Conservation (phyloP, 768 basidiomycete species). For the Hygrophoropsis aurantiaca region DNA sequence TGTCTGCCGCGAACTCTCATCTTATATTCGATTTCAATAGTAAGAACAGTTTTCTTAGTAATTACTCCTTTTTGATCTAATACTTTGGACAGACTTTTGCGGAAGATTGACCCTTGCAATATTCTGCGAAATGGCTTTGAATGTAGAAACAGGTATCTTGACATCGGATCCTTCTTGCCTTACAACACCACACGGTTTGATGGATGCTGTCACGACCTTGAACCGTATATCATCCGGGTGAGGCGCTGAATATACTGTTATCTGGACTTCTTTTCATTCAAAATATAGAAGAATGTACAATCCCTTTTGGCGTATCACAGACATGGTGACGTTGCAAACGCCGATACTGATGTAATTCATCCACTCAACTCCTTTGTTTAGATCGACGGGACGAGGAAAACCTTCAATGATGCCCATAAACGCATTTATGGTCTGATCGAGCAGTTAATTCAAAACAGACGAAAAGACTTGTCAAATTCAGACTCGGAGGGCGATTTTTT, state of each 20-base stretch:
- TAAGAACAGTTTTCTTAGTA: not conserved
- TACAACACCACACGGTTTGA: constrained; percentile 4
- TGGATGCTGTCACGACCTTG: constrained; percentile 6
- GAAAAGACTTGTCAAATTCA: not conserved
- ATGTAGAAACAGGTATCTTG: not conserved
- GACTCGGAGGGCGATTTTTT: not conserved
- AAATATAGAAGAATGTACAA: not conserved
- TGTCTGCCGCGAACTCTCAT: not conserved
- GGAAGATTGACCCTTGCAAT: not conserved
- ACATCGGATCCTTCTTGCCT: constrained; percentile 6
- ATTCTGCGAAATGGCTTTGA: not conserved
- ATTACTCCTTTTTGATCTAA: not conserved
- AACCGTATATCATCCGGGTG: not conserved
- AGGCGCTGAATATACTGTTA: not conserved
- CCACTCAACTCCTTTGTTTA: not conserved
- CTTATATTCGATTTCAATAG: not conserved
- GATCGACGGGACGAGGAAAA: not conserved
- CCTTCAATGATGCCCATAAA: not conserved
- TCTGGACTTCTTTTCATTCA: not conserved
- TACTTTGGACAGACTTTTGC: not conserved
- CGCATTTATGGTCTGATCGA: not conserved
- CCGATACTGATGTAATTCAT: not conserved
- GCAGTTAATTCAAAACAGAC: not conserved
- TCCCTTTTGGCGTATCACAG: not conserved
- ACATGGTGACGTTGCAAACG: no score